Conservation (phyloP, 2,329 filamentous ascomycete species). For the Fusarium palustre region DNA sequence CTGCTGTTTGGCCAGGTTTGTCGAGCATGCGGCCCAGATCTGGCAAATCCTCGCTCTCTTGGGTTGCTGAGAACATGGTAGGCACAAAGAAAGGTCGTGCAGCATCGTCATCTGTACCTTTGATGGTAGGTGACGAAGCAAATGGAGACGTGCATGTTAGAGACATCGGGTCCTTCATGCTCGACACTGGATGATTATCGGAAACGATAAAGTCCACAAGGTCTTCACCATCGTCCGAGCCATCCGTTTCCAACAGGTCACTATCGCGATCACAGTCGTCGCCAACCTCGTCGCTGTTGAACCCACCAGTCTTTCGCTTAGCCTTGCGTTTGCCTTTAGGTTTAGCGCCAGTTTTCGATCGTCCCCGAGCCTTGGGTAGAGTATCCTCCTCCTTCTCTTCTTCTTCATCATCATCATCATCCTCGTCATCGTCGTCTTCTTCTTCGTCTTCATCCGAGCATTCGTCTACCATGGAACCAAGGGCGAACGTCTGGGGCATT, state of each 20-base stretch:
- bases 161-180: constrained; percentile 50
- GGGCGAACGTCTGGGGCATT: constrained; percentile 16
- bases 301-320: constrained; percentile 45
- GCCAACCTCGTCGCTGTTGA: constrained; percentile 61
- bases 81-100: constrained; percentile 55
- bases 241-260: constrained; percentile 59
- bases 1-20: constrained; percentile 5
- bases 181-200: constrained; percentile 58
- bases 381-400: constrained; percentile 26
- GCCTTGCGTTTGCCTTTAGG: constrained; percentile 41
- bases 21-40: constrained; percentile 50
- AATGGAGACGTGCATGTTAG: constrained; percentile 45
- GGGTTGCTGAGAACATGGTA: constrained; percentile 54
- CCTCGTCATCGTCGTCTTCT: constrained; percentile 32
- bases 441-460: constrained; percentile 29
- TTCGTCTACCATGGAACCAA: constrained; percentile 34
- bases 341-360: constrained; percentile 36
- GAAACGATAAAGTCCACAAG: constrained; percentile 68
- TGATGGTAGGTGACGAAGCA: constrained; percentile 38
- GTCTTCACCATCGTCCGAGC: constrained; percentile 62
- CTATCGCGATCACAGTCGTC: constrained; percentile 65
- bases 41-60: constrained; percentile 57
- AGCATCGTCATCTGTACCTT: constrained; percentile 11
- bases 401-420: constrained; percentile 37
- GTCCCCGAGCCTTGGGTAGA: constrained; percentile 22